These are phyloP conservation scores for Digitaria exilis DNA, from an alignment of 202 grass and related monocot species.

Conservation along the genomic window DNA sequence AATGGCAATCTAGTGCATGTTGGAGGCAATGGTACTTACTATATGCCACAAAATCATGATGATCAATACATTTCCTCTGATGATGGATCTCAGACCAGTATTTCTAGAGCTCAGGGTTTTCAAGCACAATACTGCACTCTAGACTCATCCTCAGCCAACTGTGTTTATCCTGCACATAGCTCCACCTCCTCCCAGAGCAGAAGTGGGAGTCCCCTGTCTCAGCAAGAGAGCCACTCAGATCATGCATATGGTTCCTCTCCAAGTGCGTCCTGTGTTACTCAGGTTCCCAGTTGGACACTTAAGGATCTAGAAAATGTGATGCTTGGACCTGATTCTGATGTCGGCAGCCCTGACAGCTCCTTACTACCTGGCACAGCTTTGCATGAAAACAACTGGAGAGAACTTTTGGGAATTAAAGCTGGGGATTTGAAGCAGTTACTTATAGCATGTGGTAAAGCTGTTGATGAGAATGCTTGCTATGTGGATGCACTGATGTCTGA, in stretches of 20 bases:
- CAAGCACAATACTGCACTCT: constrained; percentile 69
- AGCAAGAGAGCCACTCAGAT: constrained; percentile 61
- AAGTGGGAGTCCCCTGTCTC: constrained; percentile 69
- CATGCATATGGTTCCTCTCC: constrained; percentile 71
- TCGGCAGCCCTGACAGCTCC: constrained; percentile 41
- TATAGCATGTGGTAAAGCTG: constrained; percentile 72
- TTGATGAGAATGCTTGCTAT: constrained; percentile 62
- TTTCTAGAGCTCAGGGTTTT: constrained; percentile 41
- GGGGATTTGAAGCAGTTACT: constrained; percentile 73
- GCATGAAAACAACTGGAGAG: constrained; percentile 60
- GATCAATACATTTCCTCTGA: constrained; percentile 56
- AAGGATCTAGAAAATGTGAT: constrained; percentile 71
- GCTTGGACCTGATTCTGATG: constrained; percentile 60
- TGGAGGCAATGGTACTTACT: constrained; percentile 36
- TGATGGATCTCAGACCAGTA: constrained; percentile 43
- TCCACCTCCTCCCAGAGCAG: constrained; percentile 64
- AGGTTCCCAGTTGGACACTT: constrained; percentile 66
- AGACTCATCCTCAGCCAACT: constrained; percentile 65
- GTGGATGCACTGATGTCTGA: constrained; percentile 63
- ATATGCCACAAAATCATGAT: constrained; percentile 45
- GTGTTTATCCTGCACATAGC: constrained; percentile 49
- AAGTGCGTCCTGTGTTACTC: constrained; percentile 80
- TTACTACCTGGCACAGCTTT: constrained; percentile 23
- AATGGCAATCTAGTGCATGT: constrained; percentile 33
- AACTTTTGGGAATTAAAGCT: constrained; percentile 56